Base-by-base conservation (phyloP, 257 asterid species). In the Solanum appendiculatum region DNA sequence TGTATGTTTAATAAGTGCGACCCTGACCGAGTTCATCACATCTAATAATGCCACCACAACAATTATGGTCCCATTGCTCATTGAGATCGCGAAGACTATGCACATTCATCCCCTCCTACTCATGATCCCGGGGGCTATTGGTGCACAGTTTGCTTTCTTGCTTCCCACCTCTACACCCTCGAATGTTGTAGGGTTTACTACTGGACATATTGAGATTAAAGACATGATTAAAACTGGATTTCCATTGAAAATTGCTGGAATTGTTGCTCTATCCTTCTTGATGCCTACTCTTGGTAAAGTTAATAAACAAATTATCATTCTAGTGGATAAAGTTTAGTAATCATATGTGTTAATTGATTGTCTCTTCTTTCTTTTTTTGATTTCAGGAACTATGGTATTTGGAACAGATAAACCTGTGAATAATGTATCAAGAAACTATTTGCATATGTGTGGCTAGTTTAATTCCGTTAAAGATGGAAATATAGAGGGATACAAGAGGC, bases 111-210 rank as follows among this genome's bases (percentile, higher is more conserved):
- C 99, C 3, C 69, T 95, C 85, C 88, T 94, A 44, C 97, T 96
- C 1, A 92, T 96, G 89, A 75, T 95, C 7, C 98, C 99, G 0
- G 98, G 98, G 1, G 90, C 98, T 0, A 91, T 95, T 23, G 98
- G 98, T 5, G 90, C 98, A 1, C 99, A 95, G 23, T 93, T 94
- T 36, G 64, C 99, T 1, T 96, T 20, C 84, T 40, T 94, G 91
- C 91, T 95, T 44, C 98, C 99, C 0, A 96, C 99, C 0, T 93
- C 96, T 2, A 96, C 99, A 6, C 98, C 99, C 18, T 96, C 99
- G 0, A 96, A 96, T 54, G 89, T 94, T 5, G 97, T 96, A 3
- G 99, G 99, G 2, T 96, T 96, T 90, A 66, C 98, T 27, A 94
- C 98, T 0, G 99, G 98, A 0, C 98, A 95, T 75, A 90, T 96